Conservation (phyloP, 345 rosid genomes). For the Pelargonium nanum region DNA sequence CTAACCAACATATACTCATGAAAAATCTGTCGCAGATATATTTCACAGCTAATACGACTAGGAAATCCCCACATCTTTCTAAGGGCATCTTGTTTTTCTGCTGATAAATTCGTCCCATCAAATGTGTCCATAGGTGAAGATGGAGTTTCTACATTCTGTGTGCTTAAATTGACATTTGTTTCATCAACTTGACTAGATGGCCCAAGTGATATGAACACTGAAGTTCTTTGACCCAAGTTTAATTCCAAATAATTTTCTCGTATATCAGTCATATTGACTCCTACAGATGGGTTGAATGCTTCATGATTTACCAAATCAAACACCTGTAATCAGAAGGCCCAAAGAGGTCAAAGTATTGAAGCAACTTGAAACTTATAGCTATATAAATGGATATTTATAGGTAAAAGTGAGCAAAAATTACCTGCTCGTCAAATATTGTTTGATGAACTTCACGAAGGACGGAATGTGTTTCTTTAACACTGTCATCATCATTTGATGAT, state of each 20-base stretch:
- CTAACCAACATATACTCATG: conserved; percentile 53
- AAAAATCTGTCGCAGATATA: conserved; percentile 72
- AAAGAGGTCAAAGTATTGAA: conserved; percentile 14
- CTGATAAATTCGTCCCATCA: conserved; percentile 31
- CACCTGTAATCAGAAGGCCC: conserved; percentile 39
- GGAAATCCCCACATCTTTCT: conserved; percentile 41
- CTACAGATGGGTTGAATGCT: conserved; percentile 61
- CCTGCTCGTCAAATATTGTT: conserved; percentile 87
- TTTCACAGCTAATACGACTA: conserved; percentile 48
- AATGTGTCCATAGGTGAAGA: conserved; percentile 33
- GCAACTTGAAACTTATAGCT: background rate
- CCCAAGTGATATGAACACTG: conserved; percentile 56
- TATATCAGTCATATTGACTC: conserved; percentile 72
- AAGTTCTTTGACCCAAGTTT: conserved; percentile 62
- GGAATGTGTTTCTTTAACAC: conserved; percentile 52
- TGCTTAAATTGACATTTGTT: conserved; percentile 21
- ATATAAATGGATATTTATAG: background rate
- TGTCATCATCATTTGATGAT: conserved; percentile 42
- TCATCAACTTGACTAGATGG: conserved; percentile 35
- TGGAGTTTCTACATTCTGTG: conserved; percentile 29
- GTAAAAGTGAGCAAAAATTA: conserved; percentile 12
- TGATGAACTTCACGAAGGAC: conserved; percentile 65
- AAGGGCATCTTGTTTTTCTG: conserved; percentile 21
- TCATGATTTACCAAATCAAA: conserved; percentile 76
- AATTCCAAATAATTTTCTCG: conserved; percentile 70